A percentile compares a stretch with the other conserved stretches of the same genome.
phyloP scores from a whole-genome alignment of 2,329 filamentous ascomycete species.

The Colletotrichum tamarilloi region DNA sequence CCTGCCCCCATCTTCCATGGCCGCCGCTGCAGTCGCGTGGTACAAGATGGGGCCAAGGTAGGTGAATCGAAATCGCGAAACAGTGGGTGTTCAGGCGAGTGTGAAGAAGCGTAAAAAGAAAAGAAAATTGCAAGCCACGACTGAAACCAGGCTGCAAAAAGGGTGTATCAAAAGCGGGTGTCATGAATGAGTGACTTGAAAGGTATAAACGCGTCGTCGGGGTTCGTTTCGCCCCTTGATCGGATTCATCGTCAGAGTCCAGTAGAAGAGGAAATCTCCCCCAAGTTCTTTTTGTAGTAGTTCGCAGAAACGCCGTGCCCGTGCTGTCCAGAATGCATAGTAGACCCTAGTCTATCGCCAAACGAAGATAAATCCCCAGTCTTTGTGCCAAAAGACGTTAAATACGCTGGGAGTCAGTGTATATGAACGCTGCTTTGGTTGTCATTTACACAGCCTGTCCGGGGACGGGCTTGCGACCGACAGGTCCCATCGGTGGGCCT shows the following conservation, averaged over 20 bases:
- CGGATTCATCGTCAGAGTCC: conserved; percentile 29
- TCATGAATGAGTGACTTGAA: conserved; percentile 37
- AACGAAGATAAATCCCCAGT: conserved; percentile 34
- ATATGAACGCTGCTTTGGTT: conserved; percentile 11
- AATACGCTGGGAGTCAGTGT: conserved; percentile 28
- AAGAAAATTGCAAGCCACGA: conserved; percentile 20
- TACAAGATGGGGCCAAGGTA: conserved; percentile 33
- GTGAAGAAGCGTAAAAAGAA: conserved; percentile 46
- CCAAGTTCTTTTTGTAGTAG: conserved; percentile 17
- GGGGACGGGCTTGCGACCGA: conserved; percentile 67
- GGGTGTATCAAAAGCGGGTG: conserved; percentile 38
- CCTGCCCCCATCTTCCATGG: conserved; percentile 14
- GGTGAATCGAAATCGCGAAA: conserved; percentile 38
- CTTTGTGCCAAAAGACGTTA: conserved; percentile 28
- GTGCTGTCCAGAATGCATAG: conserved; percentile 35
- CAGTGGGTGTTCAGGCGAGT: conserved; percentile 41
- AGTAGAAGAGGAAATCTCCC: background rate
- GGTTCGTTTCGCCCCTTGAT: conserved; percentile 25
- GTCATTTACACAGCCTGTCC: conserved; percentile 43
- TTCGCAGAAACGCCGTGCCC: conserved; percentile 36
- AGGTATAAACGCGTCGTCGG: conserved; percentile 30
- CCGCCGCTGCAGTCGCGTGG: conserved; percentile 13
- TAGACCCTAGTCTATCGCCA: conserved; percentile 35
- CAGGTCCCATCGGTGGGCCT: conserved; percentile 48
- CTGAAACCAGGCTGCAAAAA: conserved; percentile 23